Base-by-base conservation (phyloP, 2,329 filamentous ascomycete species). In the Drechslerella coelobrocha region DNA sequence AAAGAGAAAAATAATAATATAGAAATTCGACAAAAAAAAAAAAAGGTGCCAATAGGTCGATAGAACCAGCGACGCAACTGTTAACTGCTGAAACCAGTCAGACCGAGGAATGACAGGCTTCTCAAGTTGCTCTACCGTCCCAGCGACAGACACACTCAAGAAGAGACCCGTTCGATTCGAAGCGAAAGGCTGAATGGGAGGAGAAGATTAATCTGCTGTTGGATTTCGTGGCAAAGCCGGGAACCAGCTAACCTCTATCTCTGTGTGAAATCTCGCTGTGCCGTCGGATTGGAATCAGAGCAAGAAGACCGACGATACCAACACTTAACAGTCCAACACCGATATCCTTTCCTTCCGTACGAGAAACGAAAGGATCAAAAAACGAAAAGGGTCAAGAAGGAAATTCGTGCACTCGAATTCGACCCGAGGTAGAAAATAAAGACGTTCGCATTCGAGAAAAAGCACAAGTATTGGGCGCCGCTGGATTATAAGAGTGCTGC, bases 51-150 rank as follows among this genome's bases (percentile, higher is more conserved):
- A 37, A 61, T 50, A 45, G 52, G 12, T 31, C 29, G 29, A 48
- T 62, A 63, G 55, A 55, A 68, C 57, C 53, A 48, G 53, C 48
- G 54, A 53, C 45, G 54, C 56, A 55, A 59, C 2, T 14, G 19
- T 14, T 37, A 63, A 60, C 53, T 37, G 41, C 66, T 60, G 66
- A 71, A 69, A 59, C 66, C 59, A 37, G 66, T 50, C 66, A 71
- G 66, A 54, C 59, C 37, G 57, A 69, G 39, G 47, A 53, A 63
- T 34, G 66, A 63, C 59, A 71, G 57, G 52, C 47, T 54, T 54
- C 66, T 43, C 48, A 63, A 59, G 53, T 63, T 60, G 66, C 53
- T 71, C 66, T 63, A 71, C 66, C 66, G 66, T 48, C 54, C 66
- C 66, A 60, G 66, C 66, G 66, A 71, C 66, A 71, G 66, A 71